These are phyloP conservation scores for Stephanodiscus minutulus DNA, from an alignment of 108 stramenopile species.

Conservation along the genomic window DNA sequence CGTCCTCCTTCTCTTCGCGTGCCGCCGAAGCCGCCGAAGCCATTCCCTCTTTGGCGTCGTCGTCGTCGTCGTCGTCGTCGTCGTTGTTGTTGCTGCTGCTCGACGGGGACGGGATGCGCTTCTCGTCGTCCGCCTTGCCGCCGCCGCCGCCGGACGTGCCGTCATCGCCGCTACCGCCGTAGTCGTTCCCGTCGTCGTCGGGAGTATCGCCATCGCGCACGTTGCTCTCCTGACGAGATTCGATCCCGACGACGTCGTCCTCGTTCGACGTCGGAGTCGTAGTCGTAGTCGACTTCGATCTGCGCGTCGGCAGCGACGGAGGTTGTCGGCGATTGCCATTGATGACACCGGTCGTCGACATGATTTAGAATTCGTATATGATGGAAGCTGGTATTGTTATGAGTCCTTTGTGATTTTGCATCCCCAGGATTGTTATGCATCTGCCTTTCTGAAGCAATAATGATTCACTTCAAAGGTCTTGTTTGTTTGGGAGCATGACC, in stretches of 20 bases:
- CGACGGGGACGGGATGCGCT: not conserved
- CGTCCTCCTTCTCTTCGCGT: not conserved
- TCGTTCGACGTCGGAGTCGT: not conserved
- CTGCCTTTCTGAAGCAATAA: too few relatives aligned
- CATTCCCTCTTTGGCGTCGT: not conserved
- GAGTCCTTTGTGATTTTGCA: not conserved
- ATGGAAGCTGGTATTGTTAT: not conserved
- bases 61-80: too few relatives aligned
- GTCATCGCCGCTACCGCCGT: not conserved
- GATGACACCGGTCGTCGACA: not conserved
- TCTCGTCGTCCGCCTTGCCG: not conserved
- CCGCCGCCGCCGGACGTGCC: too few relatives aligned
- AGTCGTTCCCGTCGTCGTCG: not conserved
- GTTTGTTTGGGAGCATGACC: too few relatives aligned
- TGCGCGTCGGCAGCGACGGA: conserved; percentile 8
- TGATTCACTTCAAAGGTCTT: too few relatives aligned
- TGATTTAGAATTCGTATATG: not conserved
- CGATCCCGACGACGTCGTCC: not conserved
- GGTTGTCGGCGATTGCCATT: not conserved
- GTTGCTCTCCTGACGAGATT: conserved; percentile 11
- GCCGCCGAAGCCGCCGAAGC: not conserved
- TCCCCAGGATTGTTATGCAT: not conserved
- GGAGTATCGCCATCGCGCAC: not conserved
- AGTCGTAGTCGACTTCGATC: not conserved
- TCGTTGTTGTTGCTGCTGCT: not conserved